Conservation (phyloP, 1,284 basidiomycete genomes). For the Trametes polyzona region DNA sequence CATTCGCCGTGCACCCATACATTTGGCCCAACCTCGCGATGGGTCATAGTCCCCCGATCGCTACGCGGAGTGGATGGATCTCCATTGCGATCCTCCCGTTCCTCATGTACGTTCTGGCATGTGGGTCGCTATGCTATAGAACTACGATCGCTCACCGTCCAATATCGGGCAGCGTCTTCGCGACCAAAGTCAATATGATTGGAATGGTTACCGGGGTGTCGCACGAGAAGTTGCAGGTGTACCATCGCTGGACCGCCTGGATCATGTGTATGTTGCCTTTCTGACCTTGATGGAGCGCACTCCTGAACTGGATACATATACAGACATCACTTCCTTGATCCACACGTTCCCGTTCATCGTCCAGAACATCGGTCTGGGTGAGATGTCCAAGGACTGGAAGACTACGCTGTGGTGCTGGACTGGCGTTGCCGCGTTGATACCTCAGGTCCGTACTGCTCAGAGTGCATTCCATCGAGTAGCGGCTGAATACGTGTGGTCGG, state of each 20-base stretch:
- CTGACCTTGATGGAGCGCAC: slow-evolving; percentile 9
- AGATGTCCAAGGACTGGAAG: slow-evolving; percentile 28
- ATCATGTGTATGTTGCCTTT: slow-evolving; percentile 37
- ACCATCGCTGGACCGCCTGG: slow-evolving; percentile 45
- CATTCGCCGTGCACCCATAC: slow-evolving; percentile 39
- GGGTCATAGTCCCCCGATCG: slow-evolving; percentile 44
- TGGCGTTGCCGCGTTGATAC: slow-evolving; percentile 42
- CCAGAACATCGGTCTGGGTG: slow-evolving; percentile 27
- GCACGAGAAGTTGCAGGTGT: slow-evolving; percentile 51
- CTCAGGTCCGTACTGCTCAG: slow-evolving; percentile 30
- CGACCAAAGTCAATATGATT: slow-evolving; percentile 46
- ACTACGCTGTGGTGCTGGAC: slow-evolving; percentile 39
- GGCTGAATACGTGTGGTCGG: not conserved
- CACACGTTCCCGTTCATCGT: slow-evolving; percentile 43
- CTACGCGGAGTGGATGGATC: slow-evolving; percentile 42
- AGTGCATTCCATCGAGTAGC: not conserved
- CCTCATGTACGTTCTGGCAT: slow-evolving; percentile 34
- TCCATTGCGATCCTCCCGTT: slow-evolving; percentile 42
- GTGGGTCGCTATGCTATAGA: too few species aligned
- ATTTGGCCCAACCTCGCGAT: slow-evolving; percentile 39
- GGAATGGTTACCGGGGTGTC: slow-evolving; percentile 43
- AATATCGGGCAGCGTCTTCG: slow-evolving; percentile 36
- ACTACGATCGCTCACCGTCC: not conserved
- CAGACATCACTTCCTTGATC: slow-evolving; percentile 42
- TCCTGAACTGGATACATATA: not conserved